Base-by-base conservation (phyloP, 768 basidiomycete species). In the Trametes gibbosa region DNA sequence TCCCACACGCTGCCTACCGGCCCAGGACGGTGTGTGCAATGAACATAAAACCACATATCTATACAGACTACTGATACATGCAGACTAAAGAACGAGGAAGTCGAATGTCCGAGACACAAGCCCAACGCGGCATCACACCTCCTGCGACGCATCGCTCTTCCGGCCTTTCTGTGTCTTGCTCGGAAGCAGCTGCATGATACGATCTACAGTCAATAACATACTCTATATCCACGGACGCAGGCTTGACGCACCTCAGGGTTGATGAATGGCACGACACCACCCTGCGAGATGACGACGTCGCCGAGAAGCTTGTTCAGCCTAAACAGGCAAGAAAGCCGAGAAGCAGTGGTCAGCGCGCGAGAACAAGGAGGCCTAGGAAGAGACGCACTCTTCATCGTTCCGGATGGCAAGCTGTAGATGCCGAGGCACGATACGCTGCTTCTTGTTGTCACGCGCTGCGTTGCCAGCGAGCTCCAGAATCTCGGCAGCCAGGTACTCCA, bases 391-490 rank as follows among this genome's bases (percentile, higher is more conserved):
- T 74, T 95, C 92, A 63, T 95, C 93, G 73, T 95, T 93, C 48
- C 95, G 85, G 75, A 97, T 94, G 62, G 93, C 94, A 62, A 96
- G 85, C 73, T 97, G 94, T 47, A 96, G 77, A 75, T 97, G 95
- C 74, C 95, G 89, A 45, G 94, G 94, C 40, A 95, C 91, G 68
- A 96, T 95, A 84, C 94, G 92, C 64, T 92, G 89, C 79, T 95
- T 92, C 81, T 92, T 92, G 81, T 92, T 92, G 76, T 90, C 90
- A 56, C 90, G 87, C 34, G 91, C 90, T 43, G 91, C 90, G 55
- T 91, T 90, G 37, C 94, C 94, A 60, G 94, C 93, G 41, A 96
- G 79, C 77, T 96, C 94, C 66, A 96, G 84, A 72, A 96, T 95
- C 73, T 96, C 94, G 45, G 94, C 94, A 35, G 92, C 85, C 56